Base-by-base conservation (phyloP, 2,329 filamentous ascomycete genomes). In the Scorias spongiosa region DNA sequence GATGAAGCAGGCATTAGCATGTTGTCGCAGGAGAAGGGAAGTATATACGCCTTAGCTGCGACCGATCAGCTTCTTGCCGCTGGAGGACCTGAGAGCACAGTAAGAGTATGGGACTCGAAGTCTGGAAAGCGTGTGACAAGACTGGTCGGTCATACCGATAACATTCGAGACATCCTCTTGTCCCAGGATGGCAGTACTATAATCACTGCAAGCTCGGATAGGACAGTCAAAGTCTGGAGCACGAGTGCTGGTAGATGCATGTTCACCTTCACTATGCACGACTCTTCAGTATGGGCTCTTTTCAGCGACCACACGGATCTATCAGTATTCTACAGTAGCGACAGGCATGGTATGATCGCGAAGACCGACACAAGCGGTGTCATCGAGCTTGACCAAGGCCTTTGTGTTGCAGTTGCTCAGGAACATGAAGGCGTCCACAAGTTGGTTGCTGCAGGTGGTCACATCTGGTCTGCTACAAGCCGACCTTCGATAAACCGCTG, bases 241-340 rank as follows among this genome's bases (percentile, higher is more conserved):
- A 80, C 96, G 53, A 91, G 84, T 10, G 89, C 87, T 17, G 91
- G 91, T 44, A 76, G 91, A 53, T 98, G 91, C 70, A 89, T 96
- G 81, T 86, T 95, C 64, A 98, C 91, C 0, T 75, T 98, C 54
- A 95, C 88, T 44, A 98, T 98, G 91, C 91, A 98, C 66, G 93
- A 93, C 58, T 87, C 94, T 58, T 95, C 88, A 59, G 85, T 98
- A 17, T 98, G 91, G 91, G 93, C 86, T 1, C 71, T 98, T 17
- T 93, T 83, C 63, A 95, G 91, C 0, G 80, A 89, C 43, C 78
- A 93, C 54, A 87, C 88, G 1, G 75, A 82, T 46, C 73, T 98
- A 3, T 81, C 81, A 9, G 76, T 94, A 28, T 96, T 98, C 63
- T 96, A 96, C 66, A 96, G 89, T 44, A 84, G 82, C 53, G 91